phyloP scores from a whole-genome alignment of 768 basidiomycete species.

The Termitomyces titanicus region DNA sequence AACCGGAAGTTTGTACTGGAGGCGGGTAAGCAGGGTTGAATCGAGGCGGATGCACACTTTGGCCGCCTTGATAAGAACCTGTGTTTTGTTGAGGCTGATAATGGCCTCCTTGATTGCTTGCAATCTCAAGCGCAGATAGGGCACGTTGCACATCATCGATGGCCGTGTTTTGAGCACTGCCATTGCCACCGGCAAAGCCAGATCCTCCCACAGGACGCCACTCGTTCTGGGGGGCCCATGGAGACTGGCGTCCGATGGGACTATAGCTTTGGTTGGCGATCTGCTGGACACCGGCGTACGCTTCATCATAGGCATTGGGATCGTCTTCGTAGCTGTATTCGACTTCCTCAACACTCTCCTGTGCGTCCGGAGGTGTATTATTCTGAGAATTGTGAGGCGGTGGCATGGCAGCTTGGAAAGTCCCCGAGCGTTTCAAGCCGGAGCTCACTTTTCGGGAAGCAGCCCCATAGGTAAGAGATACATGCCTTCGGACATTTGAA shows the following conservation, averaged over 20 bases:
- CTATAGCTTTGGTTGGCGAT: conserved; percentile 33
- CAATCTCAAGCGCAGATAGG: conserved; percentile 64
- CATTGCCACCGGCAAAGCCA: conserved; percentile 13
- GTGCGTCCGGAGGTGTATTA: conserved; percentile 35
- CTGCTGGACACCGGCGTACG: conserved; percentile 44
- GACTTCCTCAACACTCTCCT: conserved; percentile 45
- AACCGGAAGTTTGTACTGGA: conserved; percentile 38
- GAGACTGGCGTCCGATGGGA: conserved; percentile 59
- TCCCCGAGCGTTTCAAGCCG: conserved; percentile 73
- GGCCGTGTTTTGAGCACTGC: conserved; percentile 26
- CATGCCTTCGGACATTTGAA: conserved; percentile 73
- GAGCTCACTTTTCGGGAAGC: conserved; percentile 45
- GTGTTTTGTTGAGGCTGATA: conserved; percentile 26
- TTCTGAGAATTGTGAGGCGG: conserved; percentile 29
- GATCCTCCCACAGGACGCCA: conserved; percentile 45
- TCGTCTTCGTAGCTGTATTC: conserved; percentile 53
- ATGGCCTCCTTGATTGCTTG: conserved; percentile 27
- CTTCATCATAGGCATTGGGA: conserved; percentile 52
- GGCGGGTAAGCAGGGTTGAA: conserved; percentile 56
- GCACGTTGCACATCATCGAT: conserved; percentile 80
- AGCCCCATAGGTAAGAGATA: conserved; percentile 72
- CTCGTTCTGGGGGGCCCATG: conserved; percentile 62
- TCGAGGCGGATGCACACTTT: conserved; percentile 63
- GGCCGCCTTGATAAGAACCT: conserved; percentile 38
- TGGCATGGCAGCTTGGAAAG: conserved; percentile 56